A percentile compares a stretch with the other conserved stretches of the same genome.
phyloP scores from a whole-genome alignment of 345 rosid species.

The Reutealis trisperma region DNA sequence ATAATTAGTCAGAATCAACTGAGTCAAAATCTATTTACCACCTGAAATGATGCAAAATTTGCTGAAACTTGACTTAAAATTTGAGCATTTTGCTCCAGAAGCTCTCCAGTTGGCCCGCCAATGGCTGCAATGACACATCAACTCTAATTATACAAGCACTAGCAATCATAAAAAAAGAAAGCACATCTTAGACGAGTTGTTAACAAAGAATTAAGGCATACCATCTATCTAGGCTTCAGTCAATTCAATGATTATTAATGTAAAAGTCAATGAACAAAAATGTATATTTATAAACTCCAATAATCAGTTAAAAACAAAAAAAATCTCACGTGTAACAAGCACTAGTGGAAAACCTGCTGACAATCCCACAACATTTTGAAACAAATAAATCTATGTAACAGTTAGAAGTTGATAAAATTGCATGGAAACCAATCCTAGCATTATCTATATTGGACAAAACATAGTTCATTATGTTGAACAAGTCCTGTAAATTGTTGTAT shows the following conservation, averaged over 20 bases:
- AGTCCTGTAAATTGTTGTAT: neutral
- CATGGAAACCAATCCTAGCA: neutral
- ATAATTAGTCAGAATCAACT: neutral
- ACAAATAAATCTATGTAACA: neutral
- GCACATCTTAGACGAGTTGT: neutral
- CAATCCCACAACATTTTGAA: neutral
- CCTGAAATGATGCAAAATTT: slow-evolving; percentile 75
- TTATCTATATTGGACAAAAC: neutral
- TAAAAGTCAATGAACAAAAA: neutral
- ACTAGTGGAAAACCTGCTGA: neutral
- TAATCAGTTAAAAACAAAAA: neutral
- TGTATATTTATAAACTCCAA: neutral
- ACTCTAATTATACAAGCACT: slow-evolving; percentile 3
- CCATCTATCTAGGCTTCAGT: neutral
- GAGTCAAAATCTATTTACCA: slow-evolving; percentile 17
- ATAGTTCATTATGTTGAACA: neutral
- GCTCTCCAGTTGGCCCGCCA: slow-evolving; percentile 71
- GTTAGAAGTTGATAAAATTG: neutral
- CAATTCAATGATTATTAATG: neutral
- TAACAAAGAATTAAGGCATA: neutral
- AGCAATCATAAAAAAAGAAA: neutral
- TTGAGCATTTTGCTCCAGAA: slow-evolving; percentile 75
- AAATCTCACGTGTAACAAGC: neutral
- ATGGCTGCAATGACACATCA: slow-evolving; percentile 49
- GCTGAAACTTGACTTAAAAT: slow-evolving; percentile 68